These are phyloP conservation scores for Clavariopsis aquatica DNA, from an alignment of 495 filamentous ascomycete genomes.

Conservation along the genomic window DNA sequence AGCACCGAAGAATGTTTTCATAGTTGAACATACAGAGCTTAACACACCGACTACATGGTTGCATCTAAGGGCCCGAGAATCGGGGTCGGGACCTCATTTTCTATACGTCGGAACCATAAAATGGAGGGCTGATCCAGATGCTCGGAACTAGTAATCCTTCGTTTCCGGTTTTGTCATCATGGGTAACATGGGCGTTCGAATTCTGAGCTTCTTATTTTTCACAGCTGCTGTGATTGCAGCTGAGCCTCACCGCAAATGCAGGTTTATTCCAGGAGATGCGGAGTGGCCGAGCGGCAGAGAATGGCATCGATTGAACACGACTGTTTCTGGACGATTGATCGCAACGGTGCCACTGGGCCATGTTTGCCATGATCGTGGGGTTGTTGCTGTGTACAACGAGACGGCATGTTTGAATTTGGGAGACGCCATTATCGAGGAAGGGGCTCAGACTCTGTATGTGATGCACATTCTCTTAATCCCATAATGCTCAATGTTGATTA, in stretches of 20 bases:
- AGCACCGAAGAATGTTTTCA: too few relatives aligned
- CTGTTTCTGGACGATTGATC: constrained; percentile 23
- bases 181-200: neutral
- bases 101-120: neutral
- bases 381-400: constrained; percentile 8
- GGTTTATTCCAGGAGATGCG: constrained; percentile 17
- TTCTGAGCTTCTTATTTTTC: neutral
- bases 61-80: too few relatives aligned
- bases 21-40: too few relatives aligned
- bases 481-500: neutral
- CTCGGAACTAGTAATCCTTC: neutral
- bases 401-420: constrained; percentile 12
- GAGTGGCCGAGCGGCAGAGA: constrained; percentile 9
- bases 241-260: neutral
- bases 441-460: constrained; percentile 5
- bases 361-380: constrained; percentile 15
- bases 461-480: constrained; percentile 4
- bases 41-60: too few relatives aligned
- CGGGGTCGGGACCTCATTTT: neutral
- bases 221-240: neutral
- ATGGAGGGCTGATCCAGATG: neutral
- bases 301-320: constrained; percentile 20
- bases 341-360: constrained; percentile 11
- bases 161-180: neutral
- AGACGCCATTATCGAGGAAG: neutral